Percentiles rank a stretch among this genome's conserved stretches.
Conservation (phyloP, 225 moss, liverwort and hornwort species). For the Ulota crispa region DNA sequence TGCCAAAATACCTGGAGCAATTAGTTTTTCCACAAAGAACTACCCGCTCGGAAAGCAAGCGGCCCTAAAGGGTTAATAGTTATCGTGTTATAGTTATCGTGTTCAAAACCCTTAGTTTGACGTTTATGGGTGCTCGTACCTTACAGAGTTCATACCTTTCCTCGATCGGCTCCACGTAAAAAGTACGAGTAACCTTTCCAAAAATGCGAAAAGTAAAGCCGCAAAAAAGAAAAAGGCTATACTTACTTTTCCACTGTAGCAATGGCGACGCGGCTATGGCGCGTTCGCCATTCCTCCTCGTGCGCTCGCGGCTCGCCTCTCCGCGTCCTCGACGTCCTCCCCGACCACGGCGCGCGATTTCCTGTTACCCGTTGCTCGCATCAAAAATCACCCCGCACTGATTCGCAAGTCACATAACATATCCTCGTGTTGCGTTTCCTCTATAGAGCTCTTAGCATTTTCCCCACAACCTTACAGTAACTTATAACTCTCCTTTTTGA, state of each 20-base stretch:
- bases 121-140: no score
- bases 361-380: background rate
- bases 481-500: background rate
- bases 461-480: background rate
- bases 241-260: slow-evolving; percentile 4
- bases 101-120: no score
- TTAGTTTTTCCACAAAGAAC: no score
- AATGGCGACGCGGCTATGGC: slow-evolving; percentile 5
- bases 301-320: no score
- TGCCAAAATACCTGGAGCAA: no score
- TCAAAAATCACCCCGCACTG: background rate
- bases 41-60: no score
- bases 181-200: background rate
- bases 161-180: background rate
- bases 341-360: slow-evolving; percentile 12
- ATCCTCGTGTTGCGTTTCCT: background rate
- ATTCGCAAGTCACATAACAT: background rate
- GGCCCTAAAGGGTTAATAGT: no score
- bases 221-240: background rate
- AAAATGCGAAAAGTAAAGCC: background rate
- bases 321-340: no score
- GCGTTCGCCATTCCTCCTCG: background rate
- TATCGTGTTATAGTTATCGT: no score
- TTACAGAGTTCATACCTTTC: no score
- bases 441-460: background rate